Conservation (phyloP, 2,329 filamentous ascomycete species). For the Aureobasidium melanogenum region DNA sequence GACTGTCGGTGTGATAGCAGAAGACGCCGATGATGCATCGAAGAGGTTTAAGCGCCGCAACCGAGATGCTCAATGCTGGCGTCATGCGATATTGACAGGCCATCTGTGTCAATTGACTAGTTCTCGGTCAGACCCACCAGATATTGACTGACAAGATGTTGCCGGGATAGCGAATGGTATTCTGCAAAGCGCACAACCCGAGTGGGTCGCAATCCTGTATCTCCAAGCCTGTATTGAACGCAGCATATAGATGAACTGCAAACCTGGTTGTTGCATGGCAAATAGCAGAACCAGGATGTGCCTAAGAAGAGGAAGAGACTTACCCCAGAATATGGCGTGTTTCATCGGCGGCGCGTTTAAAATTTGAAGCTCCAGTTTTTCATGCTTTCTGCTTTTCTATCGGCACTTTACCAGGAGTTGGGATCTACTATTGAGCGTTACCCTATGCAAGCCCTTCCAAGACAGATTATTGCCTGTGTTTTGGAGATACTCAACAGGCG, state of each 20-base stretch:
- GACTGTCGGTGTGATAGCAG: not conserved
- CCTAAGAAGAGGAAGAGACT: not conserved
- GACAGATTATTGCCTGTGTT: not conserved
- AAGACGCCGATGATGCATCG: not conserved
- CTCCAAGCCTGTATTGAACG: not conserved
- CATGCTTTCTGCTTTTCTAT: not conserved
- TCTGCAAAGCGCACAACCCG: not conserved
- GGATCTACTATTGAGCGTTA: not conserved
- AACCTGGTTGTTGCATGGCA: not conserved
- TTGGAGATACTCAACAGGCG: not conserved
- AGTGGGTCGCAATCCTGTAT: not conserved
- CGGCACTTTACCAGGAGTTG: not conserved
- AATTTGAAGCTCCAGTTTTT: not conserved
- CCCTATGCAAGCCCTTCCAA: not conserved
- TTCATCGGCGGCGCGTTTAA: not conserved
- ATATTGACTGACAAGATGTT: not conserved
- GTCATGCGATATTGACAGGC: not conserved
- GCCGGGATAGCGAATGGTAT: not conserved
- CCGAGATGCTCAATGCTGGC: not conserved
- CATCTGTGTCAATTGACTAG: not conserved
- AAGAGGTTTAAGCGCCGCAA: not conserved
- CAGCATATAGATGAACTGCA: not conserved
- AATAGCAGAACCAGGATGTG: not conserved
- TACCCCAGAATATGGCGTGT: not conserved
- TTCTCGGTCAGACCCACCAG: not conserved